phyloP scores from a whole-genome alignment of 306 rosid species.

The Vigna angularis region DNA sequence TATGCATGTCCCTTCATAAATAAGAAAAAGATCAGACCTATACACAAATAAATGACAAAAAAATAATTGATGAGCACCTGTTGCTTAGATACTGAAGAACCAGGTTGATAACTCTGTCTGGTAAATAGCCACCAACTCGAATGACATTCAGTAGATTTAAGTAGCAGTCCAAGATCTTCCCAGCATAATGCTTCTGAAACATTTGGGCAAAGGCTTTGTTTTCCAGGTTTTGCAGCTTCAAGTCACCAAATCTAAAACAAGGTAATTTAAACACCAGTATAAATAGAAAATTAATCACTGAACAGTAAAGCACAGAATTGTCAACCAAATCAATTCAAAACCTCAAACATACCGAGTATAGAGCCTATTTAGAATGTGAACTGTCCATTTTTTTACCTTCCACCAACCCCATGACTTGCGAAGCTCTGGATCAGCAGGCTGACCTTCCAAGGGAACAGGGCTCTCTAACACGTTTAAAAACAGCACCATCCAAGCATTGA shows the following conservation, averaged over 20 bases:
- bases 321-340: not conserved
- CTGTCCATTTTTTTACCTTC: conserved; percentile 99
- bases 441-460: conserved; percentile 93
- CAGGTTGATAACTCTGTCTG: conserved; percentile 91
- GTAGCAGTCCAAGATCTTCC: conserved; percentile 85
- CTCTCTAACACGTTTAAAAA: conserved; percentile 84
- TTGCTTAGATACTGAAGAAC: conserved; percentile 90
- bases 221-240: conserved; percentile 79
- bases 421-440: conserved; percentile 84
- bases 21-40: not conserved
- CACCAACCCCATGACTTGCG: conserved; percentile 98
- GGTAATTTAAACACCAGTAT: not conserved
- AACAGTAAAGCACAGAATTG: not conserved
- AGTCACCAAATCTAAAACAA: conserved; percentile 76
- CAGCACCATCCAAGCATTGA: conserved; percentile 90
- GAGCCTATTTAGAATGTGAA: conserved; percentile 88
- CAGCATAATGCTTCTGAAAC: conserved; percentile 83
- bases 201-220: conserved; percentile 85
- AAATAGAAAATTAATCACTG: conserved; percentile 27
- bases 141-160: conserved; percentile 59
- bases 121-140: conserved; percentile 86
- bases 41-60: conserved; percentile 3
- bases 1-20: not conserved
- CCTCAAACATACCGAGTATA: conserved; percentile 73
- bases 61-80: conserved; percentile 58